Evolutionary conservation across 306 rosid species (phyloP).

Genomic region (Trifolium dubium): DNA sequence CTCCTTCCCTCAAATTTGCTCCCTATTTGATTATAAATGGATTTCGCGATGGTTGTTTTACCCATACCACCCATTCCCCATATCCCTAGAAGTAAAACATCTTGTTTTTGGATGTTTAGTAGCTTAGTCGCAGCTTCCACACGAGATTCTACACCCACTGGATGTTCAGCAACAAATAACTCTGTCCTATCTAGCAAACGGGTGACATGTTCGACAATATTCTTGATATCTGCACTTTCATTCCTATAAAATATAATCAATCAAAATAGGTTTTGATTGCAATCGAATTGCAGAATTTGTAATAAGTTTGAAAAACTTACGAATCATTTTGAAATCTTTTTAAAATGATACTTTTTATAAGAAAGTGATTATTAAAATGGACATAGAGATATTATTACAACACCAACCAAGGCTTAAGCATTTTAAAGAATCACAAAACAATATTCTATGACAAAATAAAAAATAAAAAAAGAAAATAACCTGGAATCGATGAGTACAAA

Average conservation of each 20-base stretch:
- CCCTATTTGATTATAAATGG: conserved; percentile 4
- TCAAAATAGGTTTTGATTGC: too few relatives aligned
- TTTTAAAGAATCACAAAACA: neutral
- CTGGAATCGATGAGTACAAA: neutral
- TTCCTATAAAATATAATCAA: neutral
- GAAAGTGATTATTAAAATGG: neutral
- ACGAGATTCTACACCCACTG: neutral
- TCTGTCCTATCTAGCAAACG: neutral
- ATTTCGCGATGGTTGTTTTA: neutral
- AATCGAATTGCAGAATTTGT: too few relatives aligned
- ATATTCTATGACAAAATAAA: neutral
- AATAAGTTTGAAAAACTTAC: neutral
- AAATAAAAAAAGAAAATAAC: neutral
- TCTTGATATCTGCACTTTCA: conserved; percentile 6
- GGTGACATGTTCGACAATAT: neutral
- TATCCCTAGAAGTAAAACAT: conserved; percentile 2
- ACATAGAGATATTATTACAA: neutral
- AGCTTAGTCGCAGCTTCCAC: neutral
- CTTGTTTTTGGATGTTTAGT: neutral
- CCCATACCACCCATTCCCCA: conserved; percentile 9
- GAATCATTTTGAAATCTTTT: neutral
- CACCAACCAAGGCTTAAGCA: neutral
- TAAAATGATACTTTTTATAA: neutral
- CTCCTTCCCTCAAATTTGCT: conserved; percentile 10
- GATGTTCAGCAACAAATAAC: conserved; percentile 1